phyloP scores from a whole-genome alignment of 768 basidiomycete species.

The Agaricus sinodeliciosus region DNA sequence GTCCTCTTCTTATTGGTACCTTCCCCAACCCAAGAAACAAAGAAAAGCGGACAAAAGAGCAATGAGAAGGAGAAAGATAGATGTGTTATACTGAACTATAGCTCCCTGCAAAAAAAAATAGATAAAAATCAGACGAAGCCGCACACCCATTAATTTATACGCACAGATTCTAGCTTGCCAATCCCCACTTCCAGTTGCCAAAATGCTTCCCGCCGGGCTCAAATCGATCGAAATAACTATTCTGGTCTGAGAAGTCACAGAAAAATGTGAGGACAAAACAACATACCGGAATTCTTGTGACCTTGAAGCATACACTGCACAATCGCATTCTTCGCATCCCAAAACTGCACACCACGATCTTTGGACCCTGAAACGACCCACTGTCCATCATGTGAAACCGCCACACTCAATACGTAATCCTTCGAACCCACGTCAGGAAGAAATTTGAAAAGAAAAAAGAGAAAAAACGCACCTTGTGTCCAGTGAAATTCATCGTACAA shows the following conservation, averaged over 20 bases:
- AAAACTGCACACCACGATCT: conserved; percentile 77
- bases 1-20: no score
- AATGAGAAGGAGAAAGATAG: neutral
- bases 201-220: conserved; percentile 24
- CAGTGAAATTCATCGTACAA: conserved; percentile 73
- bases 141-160: conserved; percentile 2
- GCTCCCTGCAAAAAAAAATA: conserved; percentile 4
- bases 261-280: neutral
- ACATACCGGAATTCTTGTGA: conserved; percentile 22
- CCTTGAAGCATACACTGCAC: conserved; percentile 74
- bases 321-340: conserved; percentile 50
- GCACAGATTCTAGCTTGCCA: conserved; percentile 28
- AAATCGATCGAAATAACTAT: conserved; percentile 27
- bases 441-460: conserved; percentile 21
- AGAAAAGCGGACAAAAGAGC: neutral
- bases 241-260: no score
- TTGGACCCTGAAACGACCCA: conserved; percentile 78
- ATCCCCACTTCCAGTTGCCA: conserved; percentile 29
- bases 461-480: conserved; percentile 61
- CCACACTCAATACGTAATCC: conserved; percentile 37
- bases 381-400: conserved; percentile 71
- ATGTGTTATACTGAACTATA: conserved; percentile 8
- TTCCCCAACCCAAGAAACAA: neutral
- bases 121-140: neutral
- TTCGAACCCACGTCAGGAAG: conserved; percentile 37